Base-by-base conservation (phyloP, 306 rosid species). In the Begonia masoniana region DNA sequence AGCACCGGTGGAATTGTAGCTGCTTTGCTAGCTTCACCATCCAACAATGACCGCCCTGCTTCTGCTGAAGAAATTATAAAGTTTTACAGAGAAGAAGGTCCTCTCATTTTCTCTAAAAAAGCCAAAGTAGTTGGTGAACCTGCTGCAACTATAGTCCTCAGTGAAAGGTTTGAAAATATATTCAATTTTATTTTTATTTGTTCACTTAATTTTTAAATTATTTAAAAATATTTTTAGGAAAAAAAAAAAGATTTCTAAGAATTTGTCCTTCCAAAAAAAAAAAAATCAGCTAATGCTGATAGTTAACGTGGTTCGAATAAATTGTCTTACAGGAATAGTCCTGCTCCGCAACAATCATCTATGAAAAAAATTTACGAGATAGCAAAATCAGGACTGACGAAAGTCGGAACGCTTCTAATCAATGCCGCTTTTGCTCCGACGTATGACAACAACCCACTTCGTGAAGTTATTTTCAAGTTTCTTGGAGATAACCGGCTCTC, bases 1-100 rank as follows among this genome's bases (percentile, higher is more conserved):
- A 56, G 62, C 55, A 55, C 62, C 0, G 62, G 62, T 10, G 68
- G 62, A 39, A 63, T 63, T 15, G n/a, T 63, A 55, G 14, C 68
- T 35, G 62, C 62, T 46, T 12, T 56, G 50, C 68, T 63, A 15
- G 15, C 68, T 15, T 47, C 50, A 2, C 62, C 68, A 15, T 36
- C 15, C 7, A 13, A 16, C 17, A 51, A 56, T n/a, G 51, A 51
- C 43, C 62, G 56, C 1, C 68, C 62, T 13, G 13, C 41, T 7
- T 17, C 68, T 56, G 68, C 62, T 0, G 50, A 48, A 19, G 61
- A 63, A 26, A 55, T 63, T 55, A 55, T 47, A 6, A 39, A 39
- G 16, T 55, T 56, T 41, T 55, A 55, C 50, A 21, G 41, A 4
- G 51, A 39, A 23, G 26, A 26, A 55, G 61, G 68, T 8, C 31